Evolutionary conservation across 352 stramenopile genomes (phyloP).

Genomic region (Phytophthora pistaciae): DNA sequence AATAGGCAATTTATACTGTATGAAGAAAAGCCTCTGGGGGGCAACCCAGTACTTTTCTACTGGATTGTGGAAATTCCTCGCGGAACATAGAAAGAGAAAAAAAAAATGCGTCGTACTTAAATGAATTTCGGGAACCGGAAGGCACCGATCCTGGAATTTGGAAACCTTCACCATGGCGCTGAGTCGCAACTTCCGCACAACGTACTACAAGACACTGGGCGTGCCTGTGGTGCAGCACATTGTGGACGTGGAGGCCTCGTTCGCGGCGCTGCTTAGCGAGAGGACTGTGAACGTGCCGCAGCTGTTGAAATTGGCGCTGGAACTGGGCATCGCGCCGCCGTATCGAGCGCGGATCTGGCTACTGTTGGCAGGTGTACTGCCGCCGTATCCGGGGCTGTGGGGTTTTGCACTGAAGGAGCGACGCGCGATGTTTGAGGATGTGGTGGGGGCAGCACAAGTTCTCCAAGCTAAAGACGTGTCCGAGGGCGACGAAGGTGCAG

Average conservation of each 20-base stretch:
- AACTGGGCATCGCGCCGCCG: slow-evolving; percentile 69
- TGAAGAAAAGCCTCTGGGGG: no score
- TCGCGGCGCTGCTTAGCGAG: slow-evolving; percentile 70
- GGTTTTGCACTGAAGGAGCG: slow-evolving; percentile 62
- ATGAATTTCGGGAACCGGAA: neutral
- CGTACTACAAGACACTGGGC: slow-evolving; percentile 90
- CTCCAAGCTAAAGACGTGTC: slow-evolving; percentile 44
- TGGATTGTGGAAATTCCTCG: no score
- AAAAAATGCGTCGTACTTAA: neutral
- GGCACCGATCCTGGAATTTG: neutral
- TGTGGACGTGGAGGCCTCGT: slow-evolving; percentile 82
- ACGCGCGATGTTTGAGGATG: slow-evolving; percentile 71
- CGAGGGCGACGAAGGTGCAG: slow-evolving; percentile 18
- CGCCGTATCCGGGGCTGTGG: slow-evolving; percentile 70
- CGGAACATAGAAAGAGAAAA: neutral
- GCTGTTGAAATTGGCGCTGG: slow-evolving; percentile 76
- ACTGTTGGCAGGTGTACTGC: slow-evolving; percentile 62
- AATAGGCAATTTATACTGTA: no score
- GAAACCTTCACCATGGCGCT: neutral
- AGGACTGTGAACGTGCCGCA: slow-evolving; percentile 66
- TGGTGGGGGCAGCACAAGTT: slow-evolving; percentile 58
- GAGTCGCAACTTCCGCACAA: slow-evolving; percentile 65
- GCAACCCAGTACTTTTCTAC: no score
- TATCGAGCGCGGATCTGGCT: slow-evolving; percentile 71
- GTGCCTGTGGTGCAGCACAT: slow-evolving; percentile 88